These are phyloP conservation scores for Ophiosphaerella narmari DNA, from an alignment of 2,329 filamentous ascomycete genomes.

Conservation along the genomic window DNA sequence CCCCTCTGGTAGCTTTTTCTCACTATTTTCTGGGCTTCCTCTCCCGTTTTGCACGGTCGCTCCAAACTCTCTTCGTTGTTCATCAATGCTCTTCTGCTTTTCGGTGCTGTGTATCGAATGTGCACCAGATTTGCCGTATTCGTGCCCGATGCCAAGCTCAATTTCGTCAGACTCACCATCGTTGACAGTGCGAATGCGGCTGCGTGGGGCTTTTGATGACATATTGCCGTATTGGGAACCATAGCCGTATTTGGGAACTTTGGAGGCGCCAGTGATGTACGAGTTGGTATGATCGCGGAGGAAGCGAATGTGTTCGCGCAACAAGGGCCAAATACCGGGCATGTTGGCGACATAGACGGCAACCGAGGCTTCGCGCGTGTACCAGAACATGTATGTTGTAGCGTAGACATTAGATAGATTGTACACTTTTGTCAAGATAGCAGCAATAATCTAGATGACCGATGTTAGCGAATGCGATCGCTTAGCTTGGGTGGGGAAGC, in stretches of 20 bases:
- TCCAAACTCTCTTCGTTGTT: constrained; percentile 10
- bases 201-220: constrained; percentile 13
- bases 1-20: constrained; percentile 15
- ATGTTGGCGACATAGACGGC: constrained; percentile 60
- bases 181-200: constrained; percentile 9
- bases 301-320: constrained; percentile 50
- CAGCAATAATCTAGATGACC: constrained; percentile 41
- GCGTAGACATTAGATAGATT: constrained; percentile 51
- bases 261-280: constrained; percentile 14
- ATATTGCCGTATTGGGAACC: constrained; percentile 24
- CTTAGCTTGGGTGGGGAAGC: not conserved
- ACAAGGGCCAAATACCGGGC: constrained; percentile 58
- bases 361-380: constrained; percentile 58
- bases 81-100: constrained; percentile 2
- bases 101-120: constrained; percentile 11
- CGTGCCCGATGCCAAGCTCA: constrained; percentile 19
- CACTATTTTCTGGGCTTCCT: constrained; percentile 24
- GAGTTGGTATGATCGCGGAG: constrained; percentile 31
- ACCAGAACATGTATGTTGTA: constrained; percentile 54
- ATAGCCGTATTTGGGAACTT: constrained; percentile 22
- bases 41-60: constrained; percentile 1
- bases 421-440: constrained; percentile 56
- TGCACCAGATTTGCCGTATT: constrained; percentile 14
- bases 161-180: constrained; percentile 25
- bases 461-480: constrained; percentile 4